A percentile compares a stretch with the other conserved stretches of the same genome.
Evolutionary conservation across 208 protist genomes (phyloP).

Genomic region (Herpetomonas samuelpessoai): DNA sequence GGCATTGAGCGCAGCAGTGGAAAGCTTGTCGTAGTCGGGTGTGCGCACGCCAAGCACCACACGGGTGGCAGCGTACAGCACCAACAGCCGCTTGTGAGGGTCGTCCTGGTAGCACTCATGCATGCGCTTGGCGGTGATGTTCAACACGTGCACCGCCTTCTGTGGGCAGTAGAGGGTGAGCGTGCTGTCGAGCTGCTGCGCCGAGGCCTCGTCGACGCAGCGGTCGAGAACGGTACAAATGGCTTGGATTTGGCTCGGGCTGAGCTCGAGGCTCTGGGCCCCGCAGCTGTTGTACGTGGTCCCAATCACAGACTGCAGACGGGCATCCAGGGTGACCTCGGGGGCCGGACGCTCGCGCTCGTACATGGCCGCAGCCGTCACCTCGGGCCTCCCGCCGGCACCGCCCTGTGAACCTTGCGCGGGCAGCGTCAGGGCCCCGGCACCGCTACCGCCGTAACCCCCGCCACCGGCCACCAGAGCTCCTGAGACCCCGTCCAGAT

Average conservation of each 20-base stretch:
- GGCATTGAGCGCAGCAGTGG: slow-evolving; percentile 56
- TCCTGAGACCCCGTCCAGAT: slow-evolving; percentile 22
- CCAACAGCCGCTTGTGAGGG: slow-evolving; percentile 75
- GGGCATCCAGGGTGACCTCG: slow-evolving; percentile 61
- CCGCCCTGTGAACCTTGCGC: slow-evolving; percentile 42
- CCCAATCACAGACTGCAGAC: slow-evolving; percentile 63
- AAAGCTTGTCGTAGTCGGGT: slow-evolving; percentile 46
- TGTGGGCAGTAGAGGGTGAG: slow-evolving; percentile 63
- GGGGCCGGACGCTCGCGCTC: slow-evolving; percentile 49
- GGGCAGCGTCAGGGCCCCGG: slow-evolving; percentile 35
- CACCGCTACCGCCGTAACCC: slow-evolving; percentile 9
- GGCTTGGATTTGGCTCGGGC: slow-evolving; percentile 65
- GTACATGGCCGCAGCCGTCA: slow-evolving; percentile 26
- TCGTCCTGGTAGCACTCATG: slow-evolving; percentile 69
- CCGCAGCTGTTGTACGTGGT: slow-evolving; percentile 75
- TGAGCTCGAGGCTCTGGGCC: slow-evolving; percentile 50
- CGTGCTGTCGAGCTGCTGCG: slow-evolving; percentile 47
- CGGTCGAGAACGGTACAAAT: slow-evolving; percentile 68
- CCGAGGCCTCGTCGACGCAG: slow-evolving; percentile 57
- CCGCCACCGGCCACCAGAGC: slow-evolving; percentile 38
- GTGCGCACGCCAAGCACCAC: slow-evolving; percentile 52
- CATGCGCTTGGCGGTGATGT: slow-evolving; percentile 81
- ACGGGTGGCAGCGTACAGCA: slow-evolving; percentile 74
- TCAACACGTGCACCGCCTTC: slow-evolving; percentile 71
- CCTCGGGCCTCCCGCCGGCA: slow-evolving; percentile 12